Base-by-base conservation (phyloP, 495 filamentous ascomycete species). In the Diplogelasinospora grovesii region DNA sequence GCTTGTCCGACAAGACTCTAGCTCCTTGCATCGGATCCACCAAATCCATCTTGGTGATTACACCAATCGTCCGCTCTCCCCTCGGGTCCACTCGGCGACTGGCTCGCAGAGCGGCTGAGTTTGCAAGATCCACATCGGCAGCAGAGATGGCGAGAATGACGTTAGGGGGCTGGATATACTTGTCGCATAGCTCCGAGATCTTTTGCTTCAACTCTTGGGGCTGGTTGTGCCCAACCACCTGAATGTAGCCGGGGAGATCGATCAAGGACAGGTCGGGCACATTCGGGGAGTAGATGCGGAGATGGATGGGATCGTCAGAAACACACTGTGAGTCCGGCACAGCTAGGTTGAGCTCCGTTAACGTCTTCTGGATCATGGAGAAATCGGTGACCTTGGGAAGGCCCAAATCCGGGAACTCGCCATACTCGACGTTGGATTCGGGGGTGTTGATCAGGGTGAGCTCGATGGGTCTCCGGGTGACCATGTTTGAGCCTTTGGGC, bases 31-130 rank as follows among this genome's bases (percentile, higher is more conserved):
- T 69, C 9, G 92, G 76, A 41, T 95, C 89, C 14, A 99, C 89
- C 15, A 99, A 75, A 57, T 99, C 92, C 90, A 99, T 95, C 66
- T 99, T 99, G 18, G 92, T 99, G 18, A 99, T 84, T 16, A 99
- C 92, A 25, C 92, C 92, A 54, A 99, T 97, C 2, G 92, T 99
- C 38, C 92, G 72, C 59, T 99, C 93, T 19, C 92, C 92, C 37
- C 93, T 70, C 3, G 93, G 93, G 56, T 99, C 92, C 8, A 97
- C 89, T 41, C 88, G 73, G 39, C 93, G 75, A 55, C 89, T 95
- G 19, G 92, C 88, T 41, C 90, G 74, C 20, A 99, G 68, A 8
- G 92, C 89, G 3, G 92, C 90, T 3, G 92, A 97, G 56, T 99
- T 99, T 4, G 92, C 92, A 19, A 99, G 61, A 67, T 99, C 92